A percentile compares a stretch with the other conserved stretches of the same genome.
Evolutionary conservation across 116 monocot species (phyloP).

Genomic region (Dioscorea cayenensis): DNA sequence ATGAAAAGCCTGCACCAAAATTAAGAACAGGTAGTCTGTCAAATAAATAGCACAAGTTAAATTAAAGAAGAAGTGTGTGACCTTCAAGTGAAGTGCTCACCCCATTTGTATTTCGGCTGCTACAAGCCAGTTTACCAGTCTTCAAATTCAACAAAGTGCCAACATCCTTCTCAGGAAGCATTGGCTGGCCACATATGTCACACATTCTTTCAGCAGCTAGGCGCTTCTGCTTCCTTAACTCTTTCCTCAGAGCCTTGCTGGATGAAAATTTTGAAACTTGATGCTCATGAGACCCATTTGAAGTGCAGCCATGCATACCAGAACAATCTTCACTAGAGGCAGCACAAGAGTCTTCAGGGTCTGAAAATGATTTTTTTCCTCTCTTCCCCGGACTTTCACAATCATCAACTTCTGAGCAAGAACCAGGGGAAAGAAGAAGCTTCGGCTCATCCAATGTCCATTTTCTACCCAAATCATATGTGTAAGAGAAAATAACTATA

Average conservation of each 20-base stretch:
- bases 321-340: constrained; percentile 16
- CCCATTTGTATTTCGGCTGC: constrained; percentile 78
- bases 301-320: background rate
- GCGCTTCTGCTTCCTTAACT: constrained; percentile 49
- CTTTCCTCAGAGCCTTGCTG: constrained; percentile 30
- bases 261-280: constrained; percentile 12
- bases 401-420: constrained; percentile 37
- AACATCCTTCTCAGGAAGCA: constrained; percentile 83
- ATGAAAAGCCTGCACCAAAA: constrained; percentile 74
- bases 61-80: background rate
- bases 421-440: constrained; percentile 21
- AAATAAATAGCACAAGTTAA: background rate
- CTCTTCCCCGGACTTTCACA: constrained; percentile 26
- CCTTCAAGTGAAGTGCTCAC: constrained; percentile 22
- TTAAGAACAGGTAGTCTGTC: background rate
- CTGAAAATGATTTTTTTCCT: constrained; percentile 50
- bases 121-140: constrained; percentile 76
- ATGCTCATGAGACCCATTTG: constrained; percentile 8
- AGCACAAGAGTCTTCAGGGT: constrained; percentile 35
- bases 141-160: constrained; percentile 67
- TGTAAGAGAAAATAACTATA: constrained; percentile 56
- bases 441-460: constrained; percentile 22
- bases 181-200: constrained; percentile 70
- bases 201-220: constrained; percentile 60
- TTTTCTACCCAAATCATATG: constrained; percentile 58